phyloP scores from a whole-genome alignment of 2,329 filamentous ascomycete genomes.

The Xylaria sp. region DNA sequence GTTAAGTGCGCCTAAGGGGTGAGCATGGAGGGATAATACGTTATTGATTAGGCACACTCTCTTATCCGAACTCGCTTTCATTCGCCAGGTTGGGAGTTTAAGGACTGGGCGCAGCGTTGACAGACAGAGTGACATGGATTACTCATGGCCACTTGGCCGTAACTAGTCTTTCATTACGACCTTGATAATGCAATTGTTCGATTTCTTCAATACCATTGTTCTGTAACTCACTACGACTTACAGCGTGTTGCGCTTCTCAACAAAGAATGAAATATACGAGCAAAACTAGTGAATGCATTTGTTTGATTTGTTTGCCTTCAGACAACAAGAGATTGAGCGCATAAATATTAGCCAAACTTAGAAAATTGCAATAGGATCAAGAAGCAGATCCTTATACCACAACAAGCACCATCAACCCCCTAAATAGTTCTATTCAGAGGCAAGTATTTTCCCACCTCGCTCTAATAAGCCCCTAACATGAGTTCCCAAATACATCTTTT shows the following conservation, averaged over 20 bases:
- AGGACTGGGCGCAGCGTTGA: not conserved
- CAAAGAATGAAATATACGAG: not conserved
- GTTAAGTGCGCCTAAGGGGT: constrained; percentile 21
- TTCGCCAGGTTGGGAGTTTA: not conserved
- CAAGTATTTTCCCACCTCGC: not conserved
- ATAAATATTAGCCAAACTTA: not conserved
- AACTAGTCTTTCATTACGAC: constrained; percentile 21
- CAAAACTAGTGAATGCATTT: not conserved
- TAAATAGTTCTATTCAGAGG: not conserved
- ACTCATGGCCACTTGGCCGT: not conserved
- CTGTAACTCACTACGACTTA: not conserved
- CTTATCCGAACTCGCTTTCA: not conserved
- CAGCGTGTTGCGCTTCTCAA: not conserved
- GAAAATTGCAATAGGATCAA: not conserved
- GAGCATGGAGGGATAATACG: not conserved
- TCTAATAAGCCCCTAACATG: constrained; percentile 11
- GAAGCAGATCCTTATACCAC: too few relatives aligned
- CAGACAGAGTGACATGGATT: not conserved
- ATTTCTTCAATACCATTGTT: not conserved
- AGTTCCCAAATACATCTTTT: constrained; percentile 14
- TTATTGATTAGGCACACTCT: not conserved
- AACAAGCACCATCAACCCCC: not conserved
- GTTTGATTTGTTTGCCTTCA: not conserved
- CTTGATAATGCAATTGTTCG: constrained; percentile 3
- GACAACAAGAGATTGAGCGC: not conserved